A percentile compares a stretch with the other conserved stretches of the same genome.
These are phyloP conservation scores for Funneliformis mosseae DNA, from an alignment of 192 early-diverging fungal genomes.

Conservation along the genomic window DNA sequence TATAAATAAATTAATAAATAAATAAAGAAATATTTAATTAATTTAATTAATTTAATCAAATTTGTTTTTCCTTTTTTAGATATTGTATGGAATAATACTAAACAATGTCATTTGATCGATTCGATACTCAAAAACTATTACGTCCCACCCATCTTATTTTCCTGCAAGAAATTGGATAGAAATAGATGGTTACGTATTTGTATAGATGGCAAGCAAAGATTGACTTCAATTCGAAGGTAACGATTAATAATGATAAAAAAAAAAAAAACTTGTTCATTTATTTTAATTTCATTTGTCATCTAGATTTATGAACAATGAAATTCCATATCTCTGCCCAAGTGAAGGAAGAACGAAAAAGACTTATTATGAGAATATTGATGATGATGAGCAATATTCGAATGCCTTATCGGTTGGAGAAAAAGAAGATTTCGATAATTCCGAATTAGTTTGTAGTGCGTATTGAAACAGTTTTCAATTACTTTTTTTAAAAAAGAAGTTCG, in stretches of 20 bases:
- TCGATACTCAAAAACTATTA: slow-evolving; percentile 41
- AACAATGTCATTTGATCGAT: slow-evolving; percentile 36
- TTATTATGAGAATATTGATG: slow-evolving; percentile 10
- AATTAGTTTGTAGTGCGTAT: slow-evolving; percentile 35
- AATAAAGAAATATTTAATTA: background rate
- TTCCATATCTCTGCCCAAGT: slow-evolving; percentile 14
- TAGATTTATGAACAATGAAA: slow-evolving; percentile 41
- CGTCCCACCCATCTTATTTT: slow-evolving; percentile 36
- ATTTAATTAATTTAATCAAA: background rate
- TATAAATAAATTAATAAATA: background rate
- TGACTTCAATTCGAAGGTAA: slow-evolving; percentile 39
- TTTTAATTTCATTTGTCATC: background rate
- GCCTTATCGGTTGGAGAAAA: background rate
- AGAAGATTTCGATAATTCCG: slow-evolving; percentile 24
- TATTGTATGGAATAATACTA: background rate
- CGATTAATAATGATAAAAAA: background rate
- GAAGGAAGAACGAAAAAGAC: background rate
- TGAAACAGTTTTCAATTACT: no score
- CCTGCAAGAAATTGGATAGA: slow-evolving; percentile 16
- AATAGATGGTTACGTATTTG: slow-evolving; percentile 11
- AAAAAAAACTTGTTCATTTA: background rate
- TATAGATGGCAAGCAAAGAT: slow-evolving; percentile 40
- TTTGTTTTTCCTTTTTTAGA: background rate
- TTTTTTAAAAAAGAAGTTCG: background rate
- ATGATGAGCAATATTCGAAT: background rate